Evolutionary conservation across 345 rosid species (phyloP).

Genomic region (Acer saccharum): DNA sequence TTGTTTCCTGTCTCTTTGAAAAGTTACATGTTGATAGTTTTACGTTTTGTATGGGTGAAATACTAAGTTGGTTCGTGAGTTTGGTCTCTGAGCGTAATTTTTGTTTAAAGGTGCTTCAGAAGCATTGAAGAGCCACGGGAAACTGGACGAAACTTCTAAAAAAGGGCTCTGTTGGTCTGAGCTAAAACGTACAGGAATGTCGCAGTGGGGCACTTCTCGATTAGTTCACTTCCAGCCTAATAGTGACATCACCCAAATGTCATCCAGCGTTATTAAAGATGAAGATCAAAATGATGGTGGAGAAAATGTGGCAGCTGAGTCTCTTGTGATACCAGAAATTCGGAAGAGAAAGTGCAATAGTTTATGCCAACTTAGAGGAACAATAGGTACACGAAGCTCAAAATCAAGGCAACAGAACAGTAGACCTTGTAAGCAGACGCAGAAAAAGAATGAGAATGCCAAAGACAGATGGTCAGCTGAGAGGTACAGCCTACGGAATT

Average conservation of each 20-base stretch:
- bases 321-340: conserved; percentile 29
- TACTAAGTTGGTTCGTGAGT: not conserved
- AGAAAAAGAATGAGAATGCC: conserved; percentile 23
- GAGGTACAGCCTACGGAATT: conserved; percentile 44
- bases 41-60: not conserved
- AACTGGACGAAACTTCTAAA: conserved; percentile 34
- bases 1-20: not conserved
- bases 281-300: conserved; percentile 39
- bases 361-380: conserved; percentile 28
- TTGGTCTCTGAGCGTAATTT: conserved; percentile 5
- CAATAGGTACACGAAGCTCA: conserved; percentile 21
- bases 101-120: conserved; percentile 22
- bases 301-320: conserved; percentile 26
- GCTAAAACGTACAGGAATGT: conserved; percentile 41
- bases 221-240: conserved; percentile 23
- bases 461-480: conserved; percentile 66
- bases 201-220: conserved; percentile 40
- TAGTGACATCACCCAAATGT: conserved; percentile 24
- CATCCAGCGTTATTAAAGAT: conserved; percentile 31
- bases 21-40: not conserved
- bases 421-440: conserved; percentile 22
- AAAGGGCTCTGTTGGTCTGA: conserved; percentile 47
- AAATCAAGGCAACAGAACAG: conserved; percentile 19
- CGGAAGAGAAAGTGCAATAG: conserved; percentile 44
- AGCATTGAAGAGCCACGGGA: conserved; percentile 14